phyloP scores from a whole-genome alignment of 83 land plant species.

The Picea abies region DNA sequence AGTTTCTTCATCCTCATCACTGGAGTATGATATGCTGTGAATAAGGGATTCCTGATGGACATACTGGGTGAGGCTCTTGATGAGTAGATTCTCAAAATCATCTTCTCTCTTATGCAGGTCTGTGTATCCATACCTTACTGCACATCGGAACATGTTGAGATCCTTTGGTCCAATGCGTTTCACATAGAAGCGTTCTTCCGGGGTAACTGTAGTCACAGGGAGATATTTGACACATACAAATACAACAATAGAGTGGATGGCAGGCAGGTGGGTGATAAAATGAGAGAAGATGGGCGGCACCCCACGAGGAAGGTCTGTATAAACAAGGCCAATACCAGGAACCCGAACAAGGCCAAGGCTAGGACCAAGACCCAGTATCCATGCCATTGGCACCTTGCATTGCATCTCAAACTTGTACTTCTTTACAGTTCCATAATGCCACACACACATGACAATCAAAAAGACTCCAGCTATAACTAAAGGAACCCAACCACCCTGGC shows the following conservation, averaged over 20 bases:
- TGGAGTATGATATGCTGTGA: constrained; percentile 64
- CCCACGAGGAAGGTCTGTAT: constrained; percentile 74
- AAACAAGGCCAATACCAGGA: constrained; percentile 75
- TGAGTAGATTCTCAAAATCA: constrained; percentile 76
- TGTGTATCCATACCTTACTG: constrained; percentile 76
- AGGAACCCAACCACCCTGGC: constrained; percentile 80
- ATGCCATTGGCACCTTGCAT: constrained; percentile 64
- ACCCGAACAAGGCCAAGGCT: constrained; percentile 70
- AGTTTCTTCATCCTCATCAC: constrained; percentile 49
- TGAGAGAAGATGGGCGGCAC: constrained; percentile 80
- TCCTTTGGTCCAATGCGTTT: constrained; percentile 70
- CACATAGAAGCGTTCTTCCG: constrained; percentile 62
- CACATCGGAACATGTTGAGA: constrained; percentile 72
- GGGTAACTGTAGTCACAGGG: constrained; percentile 65
- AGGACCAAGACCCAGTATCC: constrained; percentile 79
- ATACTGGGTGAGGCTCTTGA: constrained; percentile 53
- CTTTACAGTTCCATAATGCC: constrained; percentile 77
- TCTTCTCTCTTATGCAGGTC: constrained; percentile 79
- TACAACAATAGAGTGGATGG: constrained; percentile 72
- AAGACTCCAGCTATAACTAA: constrained; percentile 65
- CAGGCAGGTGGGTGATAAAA: constrained; percentile 73
- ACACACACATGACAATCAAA: constrained; percentile 64
- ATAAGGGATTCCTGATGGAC: constrained; percentile 71
- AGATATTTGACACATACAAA: constrained; percentile 76
- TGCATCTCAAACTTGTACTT: constrained; percentile 73